Base-by-base conservation (phyloP, 257 asterid species). In the Ajuga chamaepitys region DNA sequence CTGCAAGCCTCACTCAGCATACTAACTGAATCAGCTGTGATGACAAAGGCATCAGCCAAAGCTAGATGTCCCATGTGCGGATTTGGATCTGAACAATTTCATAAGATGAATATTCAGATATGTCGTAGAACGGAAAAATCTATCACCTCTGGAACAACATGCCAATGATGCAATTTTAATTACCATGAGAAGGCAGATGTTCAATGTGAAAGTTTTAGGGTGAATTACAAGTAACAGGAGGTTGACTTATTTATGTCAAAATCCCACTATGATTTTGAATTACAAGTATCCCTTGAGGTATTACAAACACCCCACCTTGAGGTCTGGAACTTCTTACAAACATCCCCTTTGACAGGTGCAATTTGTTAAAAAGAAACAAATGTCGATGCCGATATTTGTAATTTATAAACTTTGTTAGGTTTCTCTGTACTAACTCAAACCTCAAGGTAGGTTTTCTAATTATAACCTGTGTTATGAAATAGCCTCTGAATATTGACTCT, bases 1-100 rank as follows among this genome's bases (percentile, higher is more conserved):
- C 92, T 88, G 85, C 98, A 91, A 66, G 96, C 95, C 81, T 91
- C 98, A 56, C 98, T 88, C 77, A 91, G 74, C 98, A 91, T 91
- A 62, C 96, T 88, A 46, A 88, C 85, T 9, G 98, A 88, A 74
- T 91, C 98, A 44, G 98, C 98, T 30, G 98, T 85, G 80, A 91
- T 69, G 62, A 86, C 83, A 59, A 91, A 88, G 37, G 95, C 91
- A 82, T 91, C 92, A 3, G 88, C 98, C 84, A 74, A 83, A 71
- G 98, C 97, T 28, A 91, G 75, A 83, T 88, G 96, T 40, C 95
- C 95, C 93, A 88, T 80, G 72, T 88, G 98, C 45, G 98, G 97
- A 82, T 91, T 91, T 41, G 86, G 88, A 74, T 65, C 98, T 91
- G 79, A 71, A 62, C 55, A 68, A 65, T 52, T 24, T 67, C 62